Percentiles rank a stretch among this genome's conserved stretches.
These are phyloP conservation scores for Xerocomus minutiporus DNA, from an alignment of 1,284 basidiomycete genomes.

Conservation along the genomic window DNA sequence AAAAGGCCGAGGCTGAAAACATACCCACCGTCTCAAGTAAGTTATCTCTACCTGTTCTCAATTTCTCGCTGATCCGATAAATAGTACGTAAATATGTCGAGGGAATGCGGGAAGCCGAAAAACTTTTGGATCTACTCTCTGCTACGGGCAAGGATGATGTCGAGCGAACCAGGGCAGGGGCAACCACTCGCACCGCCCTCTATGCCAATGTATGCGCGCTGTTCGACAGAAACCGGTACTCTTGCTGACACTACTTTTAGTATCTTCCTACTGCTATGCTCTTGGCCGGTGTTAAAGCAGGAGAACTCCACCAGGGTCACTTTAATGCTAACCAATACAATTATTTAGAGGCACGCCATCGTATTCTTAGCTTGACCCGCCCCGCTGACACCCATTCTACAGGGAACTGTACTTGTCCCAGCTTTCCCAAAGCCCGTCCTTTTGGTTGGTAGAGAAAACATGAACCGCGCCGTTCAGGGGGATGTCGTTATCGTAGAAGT, in stretches of 20 bases:
- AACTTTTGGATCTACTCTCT: conserved; percentile 78
- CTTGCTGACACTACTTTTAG: conserved; percentile 38
- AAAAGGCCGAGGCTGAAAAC: conserved; percentile 67
- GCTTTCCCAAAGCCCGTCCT: conserved; percentile 77
- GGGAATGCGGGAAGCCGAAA: conserved; percentile 55
- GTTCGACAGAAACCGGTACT: background rate
- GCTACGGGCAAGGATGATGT: conserved; percentile 57
- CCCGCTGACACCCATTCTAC: background rate
- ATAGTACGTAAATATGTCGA: conserved; percentile 79
- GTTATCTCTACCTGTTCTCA: conserved; percentile 2
- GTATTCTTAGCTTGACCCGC: background rate
- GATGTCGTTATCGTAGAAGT: conserved; percentile 79
- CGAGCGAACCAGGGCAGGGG: conserved; percentile 53
- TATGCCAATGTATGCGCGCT: conserved; percentile 66
- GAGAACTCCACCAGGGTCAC: conserved; percentile 84
- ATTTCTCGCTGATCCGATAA: background rate
- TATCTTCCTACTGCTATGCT: conserved; percentile 77
- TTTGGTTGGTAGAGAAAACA: conserved; percentile 84
- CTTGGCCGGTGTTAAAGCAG: conserved; percentile 81
- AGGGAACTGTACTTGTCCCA: conserved; percentile 80
- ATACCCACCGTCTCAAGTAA: conserved; percentile 65
- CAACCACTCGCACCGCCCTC: conserved; percentile 55
- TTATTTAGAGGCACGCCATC: conserved; percentile 73
- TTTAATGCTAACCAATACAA: conserved; percentile 97
- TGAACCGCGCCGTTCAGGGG: conserved; percentile 94